These are phyloP conservation scores for Stygiomarasmius scandens DNA, from an alignment of 1,284 basidiomycete genomes.

Conservation along the genomic window DNA sequence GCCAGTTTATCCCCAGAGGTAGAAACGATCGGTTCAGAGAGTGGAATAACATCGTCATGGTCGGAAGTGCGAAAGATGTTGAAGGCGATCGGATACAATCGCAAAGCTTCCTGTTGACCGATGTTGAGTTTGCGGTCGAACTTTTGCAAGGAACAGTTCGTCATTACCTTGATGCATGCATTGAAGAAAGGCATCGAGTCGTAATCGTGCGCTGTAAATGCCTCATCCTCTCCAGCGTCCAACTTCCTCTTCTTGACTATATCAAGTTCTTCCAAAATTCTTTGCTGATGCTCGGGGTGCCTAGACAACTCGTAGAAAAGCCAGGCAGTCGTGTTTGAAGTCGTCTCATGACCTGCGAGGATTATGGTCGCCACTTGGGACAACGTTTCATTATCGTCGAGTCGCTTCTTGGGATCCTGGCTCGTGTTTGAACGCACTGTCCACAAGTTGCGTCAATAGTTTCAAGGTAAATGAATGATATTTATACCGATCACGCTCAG, in stretches of 20 bases:
- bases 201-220: conserved; percentile 29
- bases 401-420: conserved; percentile 17
- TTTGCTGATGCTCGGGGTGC: conserved; percentile 25
- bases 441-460: background rate
- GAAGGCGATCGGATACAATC: conserved; percentile 20
- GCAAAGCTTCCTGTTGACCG: conserved; percentile 20
- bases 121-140: background rate
- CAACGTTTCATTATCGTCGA: conserved; percentile 29
- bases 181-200: conserved; percentile 28
- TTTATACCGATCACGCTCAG: conserved; percentile 20
- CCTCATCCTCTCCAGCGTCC: conserved; percentile 8
- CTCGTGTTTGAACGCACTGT: conserved; percentile 23
- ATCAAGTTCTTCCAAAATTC: conserved; percentile 28
- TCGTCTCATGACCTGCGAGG: conserved; percentile 25
- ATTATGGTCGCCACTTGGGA: conserved; percentile 27
- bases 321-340: conserved; percentile 22
- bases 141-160: background rate
- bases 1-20: conserved; percentile 14
- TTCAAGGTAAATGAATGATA: background rate
- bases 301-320: conserved; percentile 27
- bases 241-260: conserved; percentile 11
- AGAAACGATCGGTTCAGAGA: conserved; percentile 14
- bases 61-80: conserved; percentile 15
- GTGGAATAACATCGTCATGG: conserved; percentile 24
- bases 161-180: conserved; percentile 26